phyloP scores from a whole-genome alignment of 257 asterid genomes.

The Salvia hispanica region DNA sequence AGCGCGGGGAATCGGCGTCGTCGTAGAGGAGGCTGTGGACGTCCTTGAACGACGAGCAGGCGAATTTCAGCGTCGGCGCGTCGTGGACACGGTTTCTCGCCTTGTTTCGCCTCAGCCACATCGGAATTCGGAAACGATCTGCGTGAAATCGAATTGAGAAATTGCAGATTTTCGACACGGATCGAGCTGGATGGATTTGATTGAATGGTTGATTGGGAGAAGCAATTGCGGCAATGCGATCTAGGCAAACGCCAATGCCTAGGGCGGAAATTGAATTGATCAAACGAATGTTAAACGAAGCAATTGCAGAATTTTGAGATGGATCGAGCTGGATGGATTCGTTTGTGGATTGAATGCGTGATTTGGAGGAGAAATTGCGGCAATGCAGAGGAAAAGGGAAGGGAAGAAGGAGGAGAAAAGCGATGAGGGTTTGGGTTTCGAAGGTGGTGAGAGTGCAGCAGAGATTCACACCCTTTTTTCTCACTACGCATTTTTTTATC shows the following conservation, averaged over 20 bases:
- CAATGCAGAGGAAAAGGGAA: constrained; percentile 23
- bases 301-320: neutral
- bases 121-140: constrained; percentile 40
- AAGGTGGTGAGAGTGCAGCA: constrained; percentile 34
- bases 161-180: constrained; percentile 1
- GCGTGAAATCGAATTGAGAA: neutral
- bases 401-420: constrained; percentile 29
- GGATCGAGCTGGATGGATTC: constrained; percentile 7
- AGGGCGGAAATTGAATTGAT: neutral
- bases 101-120: constrained; percentile 80
- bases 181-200: neutral
- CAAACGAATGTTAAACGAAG: constrained; percentile 11
- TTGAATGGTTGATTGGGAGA: neutral
- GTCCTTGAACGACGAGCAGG: constrained; percentile 84
- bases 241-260: constrained; percentile 5
- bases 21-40: constrained; percentile 62
- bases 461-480: constrained; percentile 36
- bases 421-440: constrained; percentile 47
- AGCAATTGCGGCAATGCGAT: constrained; percentile 1
- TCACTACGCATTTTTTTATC: constrained; percentile 3
- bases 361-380: neutral
- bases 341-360: neutral
- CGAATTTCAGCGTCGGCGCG: constrained; percentile 49
- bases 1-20: constrained; percentile 17
- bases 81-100: constrained; percentile 52